Conservation (phyloP, 2,329 filamentous ascomycete species). For the Pestalotiopsis sp. region DNA sequence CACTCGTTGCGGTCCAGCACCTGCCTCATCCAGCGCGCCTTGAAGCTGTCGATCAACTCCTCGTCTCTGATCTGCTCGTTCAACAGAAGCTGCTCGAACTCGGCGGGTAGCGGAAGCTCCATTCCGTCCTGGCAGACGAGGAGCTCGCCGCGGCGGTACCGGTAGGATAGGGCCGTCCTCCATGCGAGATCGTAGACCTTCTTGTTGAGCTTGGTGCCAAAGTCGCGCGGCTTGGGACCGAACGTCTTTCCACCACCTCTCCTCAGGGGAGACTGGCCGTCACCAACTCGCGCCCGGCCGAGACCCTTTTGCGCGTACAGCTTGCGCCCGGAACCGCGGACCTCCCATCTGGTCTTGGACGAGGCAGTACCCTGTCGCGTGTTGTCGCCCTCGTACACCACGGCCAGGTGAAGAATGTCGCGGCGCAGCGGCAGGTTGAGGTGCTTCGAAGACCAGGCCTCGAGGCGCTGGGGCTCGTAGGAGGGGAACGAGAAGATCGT, state of each 20-base stretch:
- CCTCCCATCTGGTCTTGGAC: constrained; percentile 79
- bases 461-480: constrained; percentile 80
- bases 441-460: constrained; percentile 79
- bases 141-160: constrained; percentile 85
- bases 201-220: constrained; percentile 77
- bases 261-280: constrained; percentile 79
- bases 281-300: constrained; percentile 78
- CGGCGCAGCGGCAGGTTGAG: constrained; percentile 84
- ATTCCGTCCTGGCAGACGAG: constrained; percentile 80
- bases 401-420: constrained; percentile 89
- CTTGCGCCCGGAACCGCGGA: constrained; percentile 83
- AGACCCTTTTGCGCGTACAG: constrained; percentile 84
- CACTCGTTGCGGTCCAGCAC: constrained; percentile 74
- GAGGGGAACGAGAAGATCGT: constrained; percentile 91
- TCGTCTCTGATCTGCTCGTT: constrained; percentile 42
- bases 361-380: constrained; percentile 85
- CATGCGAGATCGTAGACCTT: constrained; percentile 97
- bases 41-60: constrained; percentile 57
- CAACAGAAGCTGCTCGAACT: constrained; percentile 46
- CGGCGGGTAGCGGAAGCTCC: constrained; percentile 63
- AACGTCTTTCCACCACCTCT: constrained; percentile 85
- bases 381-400: constrained; percentile 89
- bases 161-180: constrained; percentile 90
- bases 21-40: constrained; percentile 64
- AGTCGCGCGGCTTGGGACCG: constrained; percentile 92